Evolutionary conservation across 768 basidiomycete genomes (phyloP).

Genomic region (Termitomyces sp.): DNA sequence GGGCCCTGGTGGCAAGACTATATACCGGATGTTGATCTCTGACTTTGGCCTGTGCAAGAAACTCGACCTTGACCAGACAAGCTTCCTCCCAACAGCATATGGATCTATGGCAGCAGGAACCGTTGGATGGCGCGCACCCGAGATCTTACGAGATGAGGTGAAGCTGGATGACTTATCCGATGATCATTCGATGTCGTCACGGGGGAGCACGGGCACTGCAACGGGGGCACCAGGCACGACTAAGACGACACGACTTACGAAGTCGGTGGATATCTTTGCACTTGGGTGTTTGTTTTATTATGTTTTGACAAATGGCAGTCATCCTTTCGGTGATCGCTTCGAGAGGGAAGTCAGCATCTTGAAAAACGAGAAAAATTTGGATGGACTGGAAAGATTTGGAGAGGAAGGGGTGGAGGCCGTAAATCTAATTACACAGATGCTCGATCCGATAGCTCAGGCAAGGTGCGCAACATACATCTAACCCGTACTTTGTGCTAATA

Average conservation of each 20-base stretch:
- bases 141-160: slow-evolving; percentile 91
- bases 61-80: slow-evolving; percentile 92
- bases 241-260: slow-evolving; percentile 72
- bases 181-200: slow-evolving; percentile 61
- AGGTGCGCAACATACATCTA: slow-evolving; percentile 44
- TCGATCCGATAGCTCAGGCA: slow-evolving; percentile 65
- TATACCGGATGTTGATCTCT: slow-evolving; percentile 84
- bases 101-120: slow-evolving; percentile 89
- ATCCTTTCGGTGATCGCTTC: slow-evolving; percentile 92
- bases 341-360: slow-evolving; percentile 94
- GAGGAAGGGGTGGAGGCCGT: slow-evolving; percentile 93
- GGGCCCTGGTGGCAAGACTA: slow-evolving; percentile 26
- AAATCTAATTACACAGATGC: slow-evolving; percentile 74
- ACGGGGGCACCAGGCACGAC: slow-evolving; percentile 31
- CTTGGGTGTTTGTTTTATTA: slow-evolving; percentile 95
- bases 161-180: slow-evolving; percentile 77
- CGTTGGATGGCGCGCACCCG: slow-evolving; percentile 96
- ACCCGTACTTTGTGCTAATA: not conserved
- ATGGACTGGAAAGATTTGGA: slow-evolving; percentile 71
- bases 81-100: slow-evolving; percentile 88
- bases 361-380: slow-evolving; percentile 68
- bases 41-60: slow-evolving; percentile 98
- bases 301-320: slow-evolving; percentile 80
- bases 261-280: slow-evolving; percentile 95
- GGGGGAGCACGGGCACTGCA: slow-evolving; percentile 55